phyloP scores from a whole-genome alignment of 495 filamentous ascomycete genomes.

The Neurospora intermedia region DNA sequence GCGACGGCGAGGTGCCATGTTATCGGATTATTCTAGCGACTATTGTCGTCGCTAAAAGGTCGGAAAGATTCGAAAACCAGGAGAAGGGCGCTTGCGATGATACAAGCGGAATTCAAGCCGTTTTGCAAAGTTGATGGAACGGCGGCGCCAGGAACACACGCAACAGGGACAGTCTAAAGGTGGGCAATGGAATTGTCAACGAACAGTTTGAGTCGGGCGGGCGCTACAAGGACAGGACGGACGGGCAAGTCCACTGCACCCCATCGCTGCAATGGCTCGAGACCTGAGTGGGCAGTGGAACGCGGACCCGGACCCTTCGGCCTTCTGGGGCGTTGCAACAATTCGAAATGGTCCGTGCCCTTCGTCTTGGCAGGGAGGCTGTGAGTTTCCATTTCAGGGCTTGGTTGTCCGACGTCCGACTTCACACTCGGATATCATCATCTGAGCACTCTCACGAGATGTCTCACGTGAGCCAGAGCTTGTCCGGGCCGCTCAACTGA shows the following conservation, averaged over 20 bases:
- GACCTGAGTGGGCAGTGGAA: not conserved
- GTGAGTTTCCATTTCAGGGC: not conserved
- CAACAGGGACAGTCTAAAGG: not conserved
- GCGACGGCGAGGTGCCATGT: slow-evolving; percentile 26
- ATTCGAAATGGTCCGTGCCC: slow-evolving; percentile 18
- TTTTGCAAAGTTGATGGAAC: not conserved
- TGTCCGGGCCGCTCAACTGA: not conserved
- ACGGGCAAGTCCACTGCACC: not conserved
- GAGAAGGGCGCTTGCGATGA: not conserved
- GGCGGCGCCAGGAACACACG: not conserved
- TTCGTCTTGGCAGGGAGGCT: slow-evolving; percentile 19
- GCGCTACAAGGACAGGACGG: not conserved
- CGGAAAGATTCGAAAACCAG: not conserved
- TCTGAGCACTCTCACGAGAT: not conserved
- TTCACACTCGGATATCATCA: not conserved
- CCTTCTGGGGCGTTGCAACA: slow-evolving; percentile 3
- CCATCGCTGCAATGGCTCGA: not conserved
- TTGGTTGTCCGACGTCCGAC: not conserved
- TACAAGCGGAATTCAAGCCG: not conserved
- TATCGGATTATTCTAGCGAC: slow-evolving; percentile 1
- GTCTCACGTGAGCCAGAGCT: not conserved
- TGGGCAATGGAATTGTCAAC: not conserved
- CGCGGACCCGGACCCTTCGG: slow-evolving; percentile 22
- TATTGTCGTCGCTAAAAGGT: not conserved
- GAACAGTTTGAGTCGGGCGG: not conserved